Evolutionary conservation across 2,329 filamentous ascomycete species (phyloP).

Genomic region (Colletotrichum falcatum): DNA sequence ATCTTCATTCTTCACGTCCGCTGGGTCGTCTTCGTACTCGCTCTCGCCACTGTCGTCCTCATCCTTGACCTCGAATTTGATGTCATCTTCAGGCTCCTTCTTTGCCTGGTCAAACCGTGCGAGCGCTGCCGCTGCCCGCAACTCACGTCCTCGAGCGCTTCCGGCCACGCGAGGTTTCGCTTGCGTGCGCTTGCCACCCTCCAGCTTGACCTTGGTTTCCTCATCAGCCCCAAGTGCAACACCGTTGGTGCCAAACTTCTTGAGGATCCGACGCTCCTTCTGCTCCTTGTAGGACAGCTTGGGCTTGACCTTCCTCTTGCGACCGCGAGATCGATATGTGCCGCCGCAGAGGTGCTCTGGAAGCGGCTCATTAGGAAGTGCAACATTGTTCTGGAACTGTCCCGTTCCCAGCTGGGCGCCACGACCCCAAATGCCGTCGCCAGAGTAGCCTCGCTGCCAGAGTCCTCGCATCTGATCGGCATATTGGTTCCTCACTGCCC

Average conservation of each 20-base stretch:
- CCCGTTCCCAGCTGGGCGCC: slow-evolving; percentile 74
- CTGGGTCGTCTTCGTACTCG: slow-evolving; percentile 61
- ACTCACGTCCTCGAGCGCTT: slow-evolving; percentile 79
- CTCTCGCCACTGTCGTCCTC: slow-evolving; percentile 56
- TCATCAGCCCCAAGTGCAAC: slow-evolving; percentile 77
- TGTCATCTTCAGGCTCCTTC: slow-evolving; percentile 59
- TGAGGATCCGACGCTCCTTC: slow-evolving; percentile 77
- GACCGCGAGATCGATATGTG: slow-evolving; percentile 72
- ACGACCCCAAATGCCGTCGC: slow-evolving; percentile 86
- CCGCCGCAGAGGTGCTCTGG: slow-evolving; percentile 85
- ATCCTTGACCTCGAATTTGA: slow-evolving; percentile 47
- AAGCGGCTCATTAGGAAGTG: slow-evolving; percentile 66
- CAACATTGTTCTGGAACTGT: slow-evolving; percentile 66
- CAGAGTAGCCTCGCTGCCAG: slow-evolving; percentile 78
- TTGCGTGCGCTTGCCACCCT: slow-evolving; percentile 71
- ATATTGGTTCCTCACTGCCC: slow-evolving; percentile 81
- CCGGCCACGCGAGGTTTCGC: slow-evolving; percentile 79
- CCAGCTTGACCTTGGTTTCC: slow-evolving; percentile 71
- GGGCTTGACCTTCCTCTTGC: slow-evolving; percentile 66
- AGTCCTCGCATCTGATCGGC: slow-evolving; percentile 77
- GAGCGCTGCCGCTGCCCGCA: slow-evolving; percentile 81
- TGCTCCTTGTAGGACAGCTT: slow-evolving; percentile 76
- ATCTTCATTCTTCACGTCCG: slow-evolving; percentile 60
- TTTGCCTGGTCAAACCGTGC: slow-evolving; percentile 75
- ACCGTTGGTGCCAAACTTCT: slow-evolving; percentile 81